Percentiles rank a stretch among this genome's conserved stretches.
Evolutionary conservation across 2,329 filamentous ascomycete species (phyloP).

Genomic region (Parastagonospora nodorum): DNA sequence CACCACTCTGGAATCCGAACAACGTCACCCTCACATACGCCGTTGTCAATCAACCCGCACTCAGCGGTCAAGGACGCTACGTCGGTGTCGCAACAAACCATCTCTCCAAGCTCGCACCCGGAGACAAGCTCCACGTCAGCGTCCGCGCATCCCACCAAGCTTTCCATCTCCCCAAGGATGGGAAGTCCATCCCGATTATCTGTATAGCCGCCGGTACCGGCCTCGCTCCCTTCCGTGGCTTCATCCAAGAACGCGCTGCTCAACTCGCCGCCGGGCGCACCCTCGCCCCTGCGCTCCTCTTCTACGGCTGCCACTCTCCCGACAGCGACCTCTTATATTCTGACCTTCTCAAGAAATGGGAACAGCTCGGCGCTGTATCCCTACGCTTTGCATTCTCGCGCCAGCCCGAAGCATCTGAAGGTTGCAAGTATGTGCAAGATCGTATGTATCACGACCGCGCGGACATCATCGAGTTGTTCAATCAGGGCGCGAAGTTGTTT

Average conservation of each 20-base stretch:
- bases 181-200: constrained; percentile 49
- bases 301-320: constrained; percentile 65
- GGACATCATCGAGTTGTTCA: constrained; percentile 53
- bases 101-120: constrained; percentile 46
- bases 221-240: constrained; percentile 52
- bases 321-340: constrained; percentile 65
- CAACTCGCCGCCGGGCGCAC: constrained; percentile 54
- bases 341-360: constrained; percentile 64
- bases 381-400: constrained; percentile 66
- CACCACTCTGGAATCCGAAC: constrained; percentile 63
- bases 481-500: constrained; percentile 61
- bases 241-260: constrained; percentile 48
- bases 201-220: constrained; percentile 47
- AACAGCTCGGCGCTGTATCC: constrained; percentile 63
- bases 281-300: constrained; percentile 67
- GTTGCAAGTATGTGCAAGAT: constrained; percentile 61
- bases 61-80: constrained; percentile 50
- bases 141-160: constrained; percentile 48
- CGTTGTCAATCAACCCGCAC: constrained; percentile 63
- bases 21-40: constrained; percentile 70
- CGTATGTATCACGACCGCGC: constrained; percentile 54
- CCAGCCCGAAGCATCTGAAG: constrained; percentile 48
- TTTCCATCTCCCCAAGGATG: constrained; percentile 52
- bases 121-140: constrained; percentile 51
- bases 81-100: constrained; percentile 53